Evolutionary conservation across 2,329 filamentous ascomycete species (phyloP).

Genomic region (Sordariomycetes sp.): DNA sequence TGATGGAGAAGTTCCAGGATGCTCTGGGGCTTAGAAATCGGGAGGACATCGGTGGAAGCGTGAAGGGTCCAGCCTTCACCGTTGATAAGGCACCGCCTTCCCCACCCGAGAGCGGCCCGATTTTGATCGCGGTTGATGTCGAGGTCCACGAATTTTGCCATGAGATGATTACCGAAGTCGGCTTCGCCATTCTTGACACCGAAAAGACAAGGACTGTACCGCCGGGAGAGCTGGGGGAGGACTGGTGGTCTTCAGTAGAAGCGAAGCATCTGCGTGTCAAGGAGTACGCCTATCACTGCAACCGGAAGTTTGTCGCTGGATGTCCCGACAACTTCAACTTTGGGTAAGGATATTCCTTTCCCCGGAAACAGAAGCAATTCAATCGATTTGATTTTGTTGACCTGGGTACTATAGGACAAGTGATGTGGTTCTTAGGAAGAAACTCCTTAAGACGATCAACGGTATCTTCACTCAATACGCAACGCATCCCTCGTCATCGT

Average conservation of each 20-base stretch:
- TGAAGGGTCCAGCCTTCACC: background rate
- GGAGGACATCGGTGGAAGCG: background rate
- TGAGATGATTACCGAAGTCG: conserved; percentile 67
- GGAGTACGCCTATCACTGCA: conserved; percentile 54
- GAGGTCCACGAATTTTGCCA: conserved; percentile 65
- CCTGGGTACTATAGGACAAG: conserved; percentile 19
- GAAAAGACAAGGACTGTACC: conserved; percentile 32
- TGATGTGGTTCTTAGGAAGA: conserved; percentile 20
- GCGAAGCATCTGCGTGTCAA: conserved; percentile 64
- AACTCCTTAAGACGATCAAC: conserved; percentile 21
- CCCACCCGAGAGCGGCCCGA: conserved; percentile 10
- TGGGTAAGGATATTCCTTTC: conserved; percentile 33
- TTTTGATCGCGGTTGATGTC: conserved; percentile 71
- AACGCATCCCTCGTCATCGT: conserved; percentile 8
- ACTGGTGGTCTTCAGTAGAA: conserved; percentile 56
- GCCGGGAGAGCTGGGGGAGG: conserved; percentile 46
- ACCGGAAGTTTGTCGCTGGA: conserved; percentile 55
- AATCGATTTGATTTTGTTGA: background rate
- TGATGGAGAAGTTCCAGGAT: conserved; percentile 51
- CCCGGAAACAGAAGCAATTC: background rate
- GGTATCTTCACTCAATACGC: conserved; percentile 17
- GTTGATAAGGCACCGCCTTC: background rate
- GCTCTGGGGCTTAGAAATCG: conserved; percentile 48
- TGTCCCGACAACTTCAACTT: conserved; percentile 67
- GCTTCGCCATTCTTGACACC: conserved; percentile 71